These are phyloP conservation scores for Sechiopsis laciniata DNA, from an alignment of 306 rosid species.

Conservation along the genomic window DNA sequence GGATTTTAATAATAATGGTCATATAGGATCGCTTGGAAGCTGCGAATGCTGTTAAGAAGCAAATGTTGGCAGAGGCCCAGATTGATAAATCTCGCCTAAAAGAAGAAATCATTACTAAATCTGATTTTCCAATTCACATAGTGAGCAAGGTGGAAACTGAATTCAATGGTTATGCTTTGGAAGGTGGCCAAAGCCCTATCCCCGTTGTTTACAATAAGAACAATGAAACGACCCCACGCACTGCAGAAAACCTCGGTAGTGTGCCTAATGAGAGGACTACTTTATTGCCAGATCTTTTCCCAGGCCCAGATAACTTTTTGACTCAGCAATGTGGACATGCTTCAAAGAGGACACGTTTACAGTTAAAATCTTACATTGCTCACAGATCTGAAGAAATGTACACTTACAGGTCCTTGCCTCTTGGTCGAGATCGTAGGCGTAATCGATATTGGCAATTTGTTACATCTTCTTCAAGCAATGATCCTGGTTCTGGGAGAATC, in stretches of 20 bases:
- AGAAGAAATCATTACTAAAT: constrained; percentile 58
- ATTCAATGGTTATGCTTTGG: constrained; percentile 42
- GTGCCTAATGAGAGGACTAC: constrained; percentile 49
- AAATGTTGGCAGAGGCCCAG: constrained; percentile 99
- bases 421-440: constrained; percentile 96
- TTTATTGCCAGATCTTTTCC: constrained; percentile 46
- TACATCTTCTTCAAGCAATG: constrained; percentile 87
- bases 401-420: constrained; percentile 93
- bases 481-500: constrained; percentile 98
- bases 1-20: constrained; percentile 30
- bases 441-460: constrained; percentile 95
- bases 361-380: constrained; percentile 81
- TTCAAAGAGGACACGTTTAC: constrained; percentile 90
- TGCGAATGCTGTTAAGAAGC: constrained; percentile 95
- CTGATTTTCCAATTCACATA: constrained; percentile 47
- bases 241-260: constrained; percentile 47
- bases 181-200: constrained; percentile 75
- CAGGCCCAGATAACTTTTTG: constrained; percentile 59
- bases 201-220: constrained; percentile 48
- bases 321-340: constrained; percentile 64
- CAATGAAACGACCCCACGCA: constrained; percentile 56
- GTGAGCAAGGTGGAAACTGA: constrained; percentile 62
- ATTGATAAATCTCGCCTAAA: constrained; percentile 80
- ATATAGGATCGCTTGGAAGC: constrained; percentile 94
- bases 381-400: constrained; percentile 94